phyloP scores from a whole-genome alignment of 2,329 filamentous ascomycete species.

The Penicillium brasilianum region DNA sequence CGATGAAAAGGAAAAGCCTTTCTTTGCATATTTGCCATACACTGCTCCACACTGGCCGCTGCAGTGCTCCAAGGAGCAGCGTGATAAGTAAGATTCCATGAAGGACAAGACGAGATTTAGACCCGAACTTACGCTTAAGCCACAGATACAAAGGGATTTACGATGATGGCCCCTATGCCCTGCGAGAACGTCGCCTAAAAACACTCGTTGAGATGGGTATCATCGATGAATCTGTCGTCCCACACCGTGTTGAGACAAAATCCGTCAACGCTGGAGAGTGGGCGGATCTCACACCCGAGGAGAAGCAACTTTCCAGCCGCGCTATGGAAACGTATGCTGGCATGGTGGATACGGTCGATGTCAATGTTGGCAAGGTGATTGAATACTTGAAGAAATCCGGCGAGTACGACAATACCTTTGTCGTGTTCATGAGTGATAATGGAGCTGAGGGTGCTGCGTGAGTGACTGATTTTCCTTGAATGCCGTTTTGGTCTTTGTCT shows the following conservation, averaged over 20 bases:
- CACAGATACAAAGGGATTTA: slow-evolving; percentile 54
- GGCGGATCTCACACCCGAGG: slow-evolving; percentile 45
- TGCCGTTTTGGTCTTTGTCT: not conserved
- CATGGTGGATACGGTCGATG: slow-evolving; percentile 57
- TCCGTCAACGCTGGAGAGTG: slow-evolving; percentile 50
- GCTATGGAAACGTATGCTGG: slow-evolving; percentile 58
- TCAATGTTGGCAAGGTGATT: slow-evolving; percentile 53
- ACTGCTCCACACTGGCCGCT: slow-evolving; percentile 61
- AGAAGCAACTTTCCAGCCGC: slow-evolving; percentile 48
- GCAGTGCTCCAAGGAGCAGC: slow-evolving; percentile 54
- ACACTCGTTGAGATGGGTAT: slow-evolving; percentile 53
- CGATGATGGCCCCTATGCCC: slow-evolving; percentile 55
- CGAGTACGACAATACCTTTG: slow-evolving; percentile 57
- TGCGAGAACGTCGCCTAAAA: slow-evolving; percentile 52
- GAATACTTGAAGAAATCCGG: slow-evolving; percentile 52
- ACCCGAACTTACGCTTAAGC: not conserved
- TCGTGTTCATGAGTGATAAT: slow-evolving; percentile 58
- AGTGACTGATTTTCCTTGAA: not conserved
- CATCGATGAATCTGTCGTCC: slow-evolving; percentile 30
- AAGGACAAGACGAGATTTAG: not conserved
- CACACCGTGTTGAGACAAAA: slow-evolving; percentile 31
- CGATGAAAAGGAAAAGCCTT: slow-evolving; percentile 47
- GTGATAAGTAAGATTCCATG: slow-evolving; percentile 39
- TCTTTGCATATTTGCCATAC: slow-evolving; percentile 57
- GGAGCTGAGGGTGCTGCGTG: slow-evolving; percentile 54